Percentiles rank a stretch among this genome's conserved stretches.
phyloP scores from a whole-genome alignment of 2,329 filamentous ascomycete species.

The Diaporthe eres region DNA sequence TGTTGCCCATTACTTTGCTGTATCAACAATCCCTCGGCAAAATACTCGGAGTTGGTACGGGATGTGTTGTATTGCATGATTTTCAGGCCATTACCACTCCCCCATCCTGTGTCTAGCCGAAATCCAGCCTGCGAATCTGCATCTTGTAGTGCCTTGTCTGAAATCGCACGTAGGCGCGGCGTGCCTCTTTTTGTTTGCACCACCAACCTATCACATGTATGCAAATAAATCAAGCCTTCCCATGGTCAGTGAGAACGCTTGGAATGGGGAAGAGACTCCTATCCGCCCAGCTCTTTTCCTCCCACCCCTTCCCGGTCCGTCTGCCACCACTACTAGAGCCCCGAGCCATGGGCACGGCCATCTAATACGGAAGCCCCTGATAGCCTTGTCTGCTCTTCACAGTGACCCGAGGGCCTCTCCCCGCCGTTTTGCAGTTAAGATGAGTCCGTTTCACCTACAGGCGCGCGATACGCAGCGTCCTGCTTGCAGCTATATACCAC shows the following conservation, averaged over 20 bases:
- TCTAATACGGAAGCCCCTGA: not conserved
- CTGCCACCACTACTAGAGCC: not conserved
- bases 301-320: no score
- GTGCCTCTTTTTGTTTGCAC: not conserved
- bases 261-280: not conserved
- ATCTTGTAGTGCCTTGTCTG: constrained; percentile 25
- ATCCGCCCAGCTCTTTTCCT: not conserved
- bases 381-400: not conserved
- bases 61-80: constrained; percentile 6
- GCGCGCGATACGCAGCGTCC: constrained; percentile 33
- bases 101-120: constrained; percentile 7
- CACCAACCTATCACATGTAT: not conserved
- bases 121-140: not conserved
- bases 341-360: not conserved
- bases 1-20: not conserved
- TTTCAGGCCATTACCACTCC: not conserved
- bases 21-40: not conserved
- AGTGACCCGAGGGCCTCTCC: not conserved
- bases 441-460: constrained; percentile 6
- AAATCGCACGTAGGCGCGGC: not conserved
- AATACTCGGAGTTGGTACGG: not conserved
- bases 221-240: constrained; percentile 7
- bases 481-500: constrained; percentile 4
- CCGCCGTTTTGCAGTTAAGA: not conserved
- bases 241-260: not conserved